Base-by-base conservation (phyloP, 139 green algal genomes). In the Chlorella sp. region DNA sequence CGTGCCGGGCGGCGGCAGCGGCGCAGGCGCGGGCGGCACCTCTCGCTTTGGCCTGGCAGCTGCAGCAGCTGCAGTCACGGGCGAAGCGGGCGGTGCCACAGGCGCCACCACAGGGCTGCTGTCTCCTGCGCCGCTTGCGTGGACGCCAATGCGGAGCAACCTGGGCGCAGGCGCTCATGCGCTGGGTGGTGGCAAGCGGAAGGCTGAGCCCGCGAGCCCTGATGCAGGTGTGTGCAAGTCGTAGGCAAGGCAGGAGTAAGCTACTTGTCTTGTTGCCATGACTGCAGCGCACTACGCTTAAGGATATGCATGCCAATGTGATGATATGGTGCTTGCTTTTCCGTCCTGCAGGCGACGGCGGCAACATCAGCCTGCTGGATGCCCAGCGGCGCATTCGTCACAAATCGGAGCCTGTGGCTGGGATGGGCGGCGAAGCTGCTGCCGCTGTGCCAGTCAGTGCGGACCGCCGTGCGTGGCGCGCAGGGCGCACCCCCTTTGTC, bases 351-450 rank as follows among this genome's bases (percentile, higher is more conserved):
- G 71, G 36, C 44, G 11, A 36, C 2, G 67, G 21, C 15, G 86
- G 74, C 39, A 85, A 34, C 80, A 84, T 90, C 71, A 90, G 86
- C 64, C 26, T 90, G 32, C 80, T 90, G 44, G 86, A 90, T 34
- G 73, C 74, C 1, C 86, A 90, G 80, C 80, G 86, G 64, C 81
- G 86, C 51, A 73, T 68, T 23, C 47, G 86, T 18, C 74, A 80
- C 34, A 67, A 69, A 3, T 21, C 81, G 4, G 74, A 85, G 60
- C 76, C 76, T 21, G 51, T 3, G 15, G 76, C 57, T 28, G 47
- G 44, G 44, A 51, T 51, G 44, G 44, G 51, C 39, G 36, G n/a
- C 34, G 30, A 23, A 21, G 63, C 30, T 2, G 36, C 15, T 6
- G 41, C n/a, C n/a, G n/a, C 62, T 47, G 44, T 38, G 12, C 38